A percentile compares a stretch with the other conserved stretches of the same genome.
phyloP scores from a whole-genome alignment of 495 filamentous ascomycete species.

The Aspergillus ellipticus region DNA sequence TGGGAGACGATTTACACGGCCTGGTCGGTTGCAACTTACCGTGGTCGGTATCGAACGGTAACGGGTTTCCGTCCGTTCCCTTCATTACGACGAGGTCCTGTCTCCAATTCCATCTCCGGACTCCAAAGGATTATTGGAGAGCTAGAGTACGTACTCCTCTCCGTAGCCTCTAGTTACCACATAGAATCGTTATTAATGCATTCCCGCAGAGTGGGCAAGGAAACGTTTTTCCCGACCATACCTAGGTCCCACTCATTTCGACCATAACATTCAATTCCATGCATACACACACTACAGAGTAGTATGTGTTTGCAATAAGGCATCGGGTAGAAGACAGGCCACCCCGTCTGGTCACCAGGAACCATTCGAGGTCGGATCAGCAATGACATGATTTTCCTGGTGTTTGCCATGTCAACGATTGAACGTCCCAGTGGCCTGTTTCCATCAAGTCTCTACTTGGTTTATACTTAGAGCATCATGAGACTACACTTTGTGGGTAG shows the following conservation, averaged over 20 bases:
- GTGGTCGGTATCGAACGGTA: conserved; percentile 8
- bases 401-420: neutral
- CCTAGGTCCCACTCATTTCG: neutral
- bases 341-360: neutral
- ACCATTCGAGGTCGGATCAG: neutral
- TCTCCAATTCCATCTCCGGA: neutral
- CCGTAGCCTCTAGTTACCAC: too few species aligned
- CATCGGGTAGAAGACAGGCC: neutral
- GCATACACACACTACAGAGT: too few species aligned
- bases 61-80: conserved; percentile 7
- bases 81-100: neutral
- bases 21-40: neutral
- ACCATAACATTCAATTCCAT: too few species aligned
- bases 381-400: neutral
- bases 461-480: too few species aligned
- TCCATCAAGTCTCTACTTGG: neutral
- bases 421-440: neutral
- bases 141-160: too few species aligned
- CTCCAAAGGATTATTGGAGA: neutral
- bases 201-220: neutral
- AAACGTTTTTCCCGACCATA: neutral
- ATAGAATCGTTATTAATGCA: neutral
- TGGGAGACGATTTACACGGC: conserved; percentile 12
- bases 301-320: too few species aligned
- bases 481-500: neutral